phyloP scores from a whole-genome alignment of 352 stramenopile genomes.

The Nothophytophthora sp. region DNA sequence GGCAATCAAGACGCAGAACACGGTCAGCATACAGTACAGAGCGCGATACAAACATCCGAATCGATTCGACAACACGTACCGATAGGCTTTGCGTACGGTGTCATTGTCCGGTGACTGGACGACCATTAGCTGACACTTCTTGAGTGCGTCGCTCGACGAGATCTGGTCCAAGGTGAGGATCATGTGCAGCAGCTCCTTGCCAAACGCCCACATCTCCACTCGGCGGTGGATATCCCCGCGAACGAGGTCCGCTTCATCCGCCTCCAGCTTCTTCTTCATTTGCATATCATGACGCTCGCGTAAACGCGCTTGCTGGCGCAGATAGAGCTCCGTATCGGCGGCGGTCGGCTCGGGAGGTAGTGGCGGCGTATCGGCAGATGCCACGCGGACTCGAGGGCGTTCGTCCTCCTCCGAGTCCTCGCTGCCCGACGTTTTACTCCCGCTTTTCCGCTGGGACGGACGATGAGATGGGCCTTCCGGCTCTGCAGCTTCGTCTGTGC shows the following conservation, averaged over 20 bases:
- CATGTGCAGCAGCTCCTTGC: slow-evolving; percentile 82
- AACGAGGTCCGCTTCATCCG: slow-evolving; percentile 78
- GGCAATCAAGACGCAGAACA: slow-evolving; percentile 3
- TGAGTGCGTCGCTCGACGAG: slow-evolving; percentile 65
- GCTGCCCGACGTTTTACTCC: slow-evolving; percentile 61
- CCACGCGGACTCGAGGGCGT: background rate
- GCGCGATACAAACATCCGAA: background rate
- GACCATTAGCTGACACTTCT: slow-evolving; percentile 78
- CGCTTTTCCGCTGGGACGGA: slow-evolving; percentile 40
- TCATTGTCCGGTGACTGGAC: slow-evolving; percentile 82
- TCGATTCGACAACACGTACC: slow-evolving; percentile 28
- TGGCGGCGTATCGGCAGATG: slow-evolving; percentile 40
- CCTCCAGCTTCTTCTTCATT: slow-evolving; percentile 80
- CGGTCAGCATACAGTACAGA: background rate
- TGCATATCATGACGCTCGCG: slow-evolving; percentile 81
- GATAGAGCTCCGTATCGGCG: slow-evolving; percentile 76
- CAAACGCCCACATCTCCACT: slow-evolving; percentile 85
- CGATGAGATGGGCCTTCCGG: slow-evolving; percentile 29
- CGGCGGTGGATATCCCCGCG: slow-evolving; percentile 73
- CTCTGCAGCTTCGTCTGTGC: slow-evolving; percentile 32
- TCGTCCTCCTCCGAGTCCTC: slow-evolving; percentile 51
- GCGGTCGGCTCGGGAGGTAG: slow-evolving; percentile 70
- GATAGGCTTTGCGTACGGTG: slow-evolving; percentile 82
- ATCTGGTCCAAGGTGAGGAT: slow-evolving; percentile 88
- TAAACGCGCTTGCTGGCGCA: slow-evolving; percentile 80